Conservation (phyloP, 192 early-diverging fungal species). For the Coemansia sp. region DNA sequence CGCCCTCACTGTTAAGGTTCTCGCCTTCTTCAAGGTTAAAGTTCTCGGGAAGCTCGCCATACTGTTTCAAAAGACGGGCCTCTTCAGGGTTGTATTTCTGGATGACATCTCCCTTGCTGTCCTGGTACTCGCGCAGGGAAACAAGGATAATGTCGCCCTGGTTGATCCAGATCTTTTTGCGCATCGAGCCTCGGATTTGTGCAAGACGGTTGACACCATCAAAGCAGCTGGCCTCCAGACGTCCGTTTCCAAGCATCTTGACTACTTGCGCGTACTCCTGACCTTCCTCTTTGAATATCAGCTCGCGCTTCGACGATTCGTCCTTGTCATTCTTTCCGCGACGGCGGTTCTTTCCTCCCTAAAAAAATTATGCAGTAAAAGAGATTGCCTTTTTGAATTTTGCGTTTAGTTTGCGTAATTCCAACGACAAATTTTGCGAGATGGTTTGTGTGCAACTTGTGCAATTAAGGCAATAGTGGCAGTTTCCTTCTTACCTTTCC, state of each 20-base stretch:
- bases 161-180: conserved; percentile 96
- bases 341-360: conserved; percentile 84
- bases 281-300: conserved; percentile 95
- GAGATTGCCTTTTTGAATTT: background rate
- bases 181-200: conserved; percentile 96
- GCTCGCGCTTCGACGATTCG: conserved; percentile 85
- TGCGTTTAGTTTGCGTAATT: no score
- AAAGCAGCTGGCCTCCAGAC: conserved; percentile 85
- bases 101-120: conserved; percentile 92
- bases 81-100: conserved; percentile 96
- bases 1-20: conserved; percentile 70
- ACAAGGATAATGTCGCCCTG: conserved; percentile 90
- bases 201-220: conserved; percentile 89
- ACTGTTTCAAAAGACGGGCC: conserved; percentile 86
- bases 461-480: background rate
- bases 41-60: conserved; percentile 92
- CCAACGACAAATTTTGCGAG: background rate
- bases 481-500: conserved; percentile 76
- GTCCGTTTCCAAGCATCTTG: conserved; percentile 97
- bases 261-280: conserved; percentile 96
- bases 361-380: conserved; percentile 1
- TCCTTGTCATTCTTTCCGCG: conserved; percentile 98
- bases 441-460: no score
- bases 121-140: conserved; percentile 89
- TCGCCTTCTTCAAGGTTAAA: conserved; percentile 65